phyloP scores from a whole-genome alignment of 2,329 filamentous ascomycete genomes.

The Knufia fluminis region DNA sequence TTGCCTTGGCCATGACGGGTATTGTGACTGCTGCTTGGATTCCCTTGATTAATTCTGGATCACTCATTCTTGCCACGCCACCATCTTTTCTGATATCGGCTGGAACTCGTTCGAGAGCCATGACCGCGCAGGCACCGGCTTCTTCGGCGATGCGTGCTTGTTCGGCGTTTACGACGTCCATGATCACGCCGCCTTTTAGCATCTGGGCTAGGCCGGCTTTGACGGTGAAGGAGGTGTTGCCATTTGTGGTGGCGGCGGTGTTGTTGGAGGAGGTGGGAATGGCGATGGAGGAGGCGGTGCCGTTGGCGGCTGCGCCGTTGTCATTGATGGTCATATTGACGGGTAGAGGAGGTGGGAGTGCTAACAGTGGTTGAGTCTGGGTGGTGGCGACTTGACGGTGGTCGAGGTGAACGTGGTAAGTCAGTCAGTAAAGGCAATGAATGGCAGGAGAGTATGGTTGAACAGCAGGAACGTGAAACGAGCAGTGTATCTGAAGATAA shows the following conservation, averaged over 20 bases:
- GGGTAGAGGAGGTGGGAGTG: not conserved
- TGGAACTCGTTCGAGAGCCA: conserved; percentile 95
- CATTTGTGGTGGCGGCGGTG: conserved; percentile 6
- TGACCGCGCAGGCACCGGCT: conserved; percentile 89
- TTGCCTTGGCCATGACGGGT: conserved; percentile 97
- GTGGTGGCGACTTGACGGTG: too few relatives aligned
- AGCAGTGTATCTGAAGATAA: not conserved
- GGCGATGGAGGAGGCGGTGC: conserved; percentile 11
- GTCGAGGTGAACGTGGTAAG: not conserved
- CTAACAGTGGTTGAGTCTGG: too few relatives aligned
- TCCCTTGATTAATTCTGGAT: conserved; percentile 86
- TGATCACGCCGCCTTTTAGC: conserved; percentile 96
- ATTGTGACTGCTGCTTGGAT: conserved; percentile 94
- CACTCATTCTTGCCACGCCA: conserved; percentile 93
- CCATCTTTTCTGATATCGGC: conserved; percentile 90
- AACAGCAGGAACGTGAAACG: too few relatives aligned
- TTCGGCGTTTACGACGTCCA: conserved; percentile 92
- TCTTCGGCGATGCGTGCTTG: conserved; percentile 96
- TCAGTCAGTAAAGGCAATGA: not conserved
- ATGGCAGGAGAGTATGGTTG: not conserved
- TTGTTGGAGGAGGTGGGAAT: conserved; percentile 25
- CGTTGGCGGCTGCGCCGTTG: conserved; percentile 11
- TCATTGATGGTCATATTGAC: conserved; percentile 20
- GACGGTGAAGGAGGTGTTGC: conserved; percentile 59
- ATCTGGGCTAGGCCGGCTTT: conserved; percentile 95